Evolutionary conservation across 2,329 filamentous ascomycete genomes (phyloP), one percentile per base, ranked within the genome.

Genomic region (Aspergillus sp.): DNA sequence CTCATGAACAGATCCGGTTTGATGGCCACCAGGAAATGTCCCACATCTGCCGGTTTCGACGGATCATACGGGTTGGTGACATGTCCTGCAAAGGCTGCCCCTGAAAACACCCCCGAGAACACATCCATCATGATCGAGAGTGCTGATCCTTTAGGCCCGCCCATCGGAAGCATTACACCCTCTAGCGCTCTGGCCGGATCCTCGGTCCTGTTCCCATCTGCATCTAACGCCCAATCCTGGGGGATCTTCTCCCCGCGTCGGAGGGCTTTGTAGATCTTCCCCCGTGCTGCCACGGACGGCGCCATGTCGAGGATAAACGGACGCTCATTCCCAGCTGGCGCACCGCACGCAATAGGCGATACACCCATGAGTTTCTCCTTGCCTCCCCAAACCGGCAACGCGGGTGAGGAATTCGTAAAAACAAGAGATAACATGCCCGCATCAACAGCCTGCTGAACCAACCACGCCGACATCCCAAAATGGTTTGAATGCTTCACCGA

Each of bases 71-170:
- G 88, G 12, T 79, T 79, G 0, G 82, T 86, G 12, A 93, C 88
- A 56, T 86, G 74, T 0, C 87, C 87, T 0, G 86, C 88, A 65
- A 88, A 93, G 0, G 86, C 86, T 29, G 82, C 84, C 0, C 87
- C 88, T 0, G 85, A 88, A 0, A 93, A 53, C n/a, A 72, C 70
- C 1, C 87, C 88, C 0, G 86, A 90, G 59, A 93, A 91, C 2
- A 94, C 85, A 59, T 93, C 87, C 88, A 93, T 93, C 85, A 90
- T 91, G 43, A 93, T 79, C 0, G 85, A 72, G 33, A 93, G 63
- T 0, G 78, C 88, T 2, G 83, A 87, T 0, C 88, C 88, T 64
- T 93, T 93, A 0, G 88, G 86, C 0, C 88, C 88, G 2, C 87
- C 87, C 85, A 93, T 90, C 0, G 88, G 87, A 13, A 91, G 68